Evolutionary conservation across 129 eudicot genomes (phyloP).

Genomic region (Cynara cardunculus): DNA sequence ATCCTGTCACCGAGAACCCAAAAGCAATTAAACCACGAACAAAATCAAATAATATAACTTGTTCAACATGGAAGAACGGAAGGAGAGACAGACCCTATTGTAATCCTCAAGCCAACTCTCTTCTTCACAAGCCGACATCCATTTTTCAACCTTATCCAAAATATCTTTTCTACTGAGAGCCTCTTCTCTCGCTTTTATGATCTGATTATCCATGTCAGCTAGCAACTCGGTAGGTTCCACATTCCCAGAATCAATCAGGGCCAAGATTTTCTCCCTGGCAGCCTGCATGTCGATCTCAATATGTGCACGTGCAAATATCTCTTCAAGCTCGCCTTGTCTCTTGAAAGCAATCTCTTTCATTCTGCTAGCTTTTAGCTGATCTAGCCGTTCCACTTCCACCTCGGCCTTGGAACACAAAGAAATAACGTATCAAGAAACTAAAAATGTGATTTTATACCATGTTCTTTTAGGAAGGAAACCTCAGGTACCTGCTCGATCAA

Average conservation of each 20-base stretch:
- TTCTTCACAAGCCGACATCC: constrained; percentile 78
- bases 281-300: constrained; percentile 58
- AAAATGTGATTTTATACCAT: not conserved
- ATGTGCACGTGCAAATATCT: constrained; percentile 64
- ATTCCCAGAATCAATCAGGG: constrained; percentile 60
- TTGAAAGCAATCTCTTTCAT: constrained; percentile 74
- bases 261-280: constrained; percentile 55
- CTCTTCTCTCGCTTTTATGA: constrained; percentile 69
- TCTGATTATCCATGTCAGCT: constrained; percentile 77
- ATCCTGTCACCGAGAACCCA: constrained; percentile 50
- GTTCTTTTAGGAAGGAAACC: not conserved
- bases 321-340: constrained; percentile 76
- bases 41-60: not conserved
- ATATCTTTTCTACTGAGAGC: constrained; percentile 76
- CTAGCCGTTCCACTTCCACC: constrained; percentile 63
- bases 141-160: constrained; percentile 86
- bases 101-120: constrained; percentile 91
- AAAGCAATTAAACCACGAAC: not conserved
- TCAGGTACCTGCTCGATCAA: constrained; percentile 56
- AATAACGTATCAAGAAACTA: not conserved
- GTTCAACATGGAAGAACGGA: not conserved
- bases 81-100: constrained; percentile 46
- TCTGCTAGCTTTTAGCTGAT: constrained; percentile 58
- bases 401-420: constrained; percentile 39
- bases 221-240: constrained; percentile 49